These are phyloP conservation scores for Steccherinum ochraceum DNA, from an alignment of 768 basidiomycete genomes.

Conservation along the genomic window DNA sequence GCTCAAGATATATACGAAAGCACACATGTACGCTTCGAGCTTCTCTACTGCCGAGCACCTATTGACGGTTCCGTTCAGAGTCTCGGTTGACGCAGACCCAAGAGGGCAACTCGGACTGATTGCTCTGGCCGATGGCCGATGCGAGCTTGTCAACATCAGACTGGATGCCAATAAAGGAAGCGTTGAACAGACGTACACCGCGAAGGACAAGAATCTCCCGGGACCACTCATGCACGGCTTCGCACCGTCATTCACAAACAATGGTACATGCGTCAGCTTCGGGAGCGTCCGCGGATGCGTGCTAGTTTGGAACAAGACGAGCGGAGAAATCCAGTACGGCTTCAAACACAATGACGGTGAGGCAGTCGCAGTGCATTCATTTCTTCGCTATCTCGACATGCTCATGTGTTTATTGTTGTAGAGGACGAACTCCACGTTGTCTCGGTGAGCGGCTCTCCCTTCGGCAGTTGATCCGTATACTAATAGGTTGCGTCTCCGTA, in stretches of 20 bases:
- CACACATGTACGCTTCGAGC: constrained; percentile 40
- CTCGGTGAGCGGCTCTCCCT: constrained; percentile 23
- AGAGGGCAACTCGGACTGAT: constrained; percentile 46
- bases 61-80: constrained; percentile 9
- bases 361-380: constrained; percentile 10
- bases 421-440: constrained; percentile 28
- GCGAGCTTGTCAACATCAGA: constrained; percentile 45
- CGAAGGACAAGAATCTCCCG: constrained; percentile 26
- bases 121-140: constrained; percentile 42
- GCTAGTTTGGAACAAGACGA: constrained; percentile 57
- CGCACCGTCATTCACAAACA: constrained; percentile 35
- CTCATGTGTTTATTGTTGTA: constrained; percentile 6
- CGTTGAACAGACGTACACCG: constrained; percentile 47
- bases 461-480: constrained; percentile 21
- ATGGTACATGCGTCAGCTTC: constrained; percentile 50
- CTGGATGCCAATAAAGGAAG: constrained; percentile 44
- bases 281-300: constrained; percentile 48
- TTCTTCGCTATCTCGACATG: not conserved
- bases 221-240: constrained; percentile 16
- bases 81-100: constrained; percentile 45
- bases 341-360: constrained; percentile 56
- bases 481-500: constrained; percentile 9
- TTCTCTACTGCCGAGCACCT: not conserved
- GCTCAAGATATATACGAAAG: constrained; percentile 45
- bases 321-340: constrained; percentile 47